Evolutionary conservation across 1,284 basidiomycete genomes (phyloP).

Genomic region (Microstroma glucosiphilum): DNA sequence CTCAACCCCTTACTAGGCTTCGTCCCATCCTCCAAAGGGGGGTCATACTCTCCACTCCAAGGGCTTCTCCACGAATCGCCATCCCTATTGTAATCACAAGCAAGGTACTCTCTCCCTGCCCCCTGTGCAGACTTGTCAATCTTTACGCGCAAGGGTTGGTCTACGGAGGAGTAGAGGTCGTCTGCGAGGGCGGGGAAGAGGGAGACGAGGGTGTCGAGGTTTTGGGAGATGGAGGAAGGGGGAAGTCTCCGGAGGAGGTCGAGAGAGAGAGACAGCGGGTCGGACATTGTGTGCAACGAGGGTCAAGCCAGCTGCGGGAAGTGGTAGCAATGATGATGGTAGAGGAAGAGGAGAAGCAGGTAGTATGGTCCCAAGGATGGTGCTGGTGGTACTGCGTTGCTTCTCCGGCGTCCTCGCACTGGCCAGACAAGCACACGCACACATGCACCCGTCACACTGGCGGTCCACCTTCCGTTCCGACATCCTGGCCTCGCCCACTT

Average conservation of each 20-base stretch:
- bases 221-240: conserved; percentile 81
- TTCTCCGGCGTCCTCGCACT: too few relatives aligned
- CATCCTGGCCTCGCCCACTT: too few relatives aligned
- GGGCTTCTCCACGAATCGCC: conserved; percentile 92
- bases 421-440: too few relatives aligned
- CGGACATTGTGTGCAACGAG: conserved; percentile 10
- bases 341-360: too few relatives aligned
- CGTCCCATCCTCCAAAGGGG: conserved; percentile 74
- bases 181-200: conserved; percentile 80
- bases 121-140: conserved; percentile 64
- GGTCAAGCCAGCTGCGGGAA: too few relatives aligned
- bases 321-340: too few relatives aligned
- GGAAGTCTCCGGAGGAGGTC: conserved; percentile 93
- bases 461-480: too few relatives aligned
- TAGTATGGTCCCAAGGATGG: too few relatives aligned
- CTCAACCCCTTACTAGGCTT: conserved; percentile 74
- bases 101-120: conserved; percentile 75
- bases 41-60: conserved; percentile 90
- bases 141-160: conserved; percentile 81
- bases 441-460: too few relatives aligned
- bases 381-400: too few relatives aligned
- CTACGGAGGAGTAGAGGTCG: conserved; percentile 87
- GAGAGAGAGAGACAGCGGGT: conserved; percentile 50
- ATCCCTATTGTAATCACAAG: conserved; percentile 96
- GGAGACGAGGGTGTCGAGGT: conserved; percentile 71